phyloP scores from a whole-genome alignment of 179 eudicot genomes.

The Camellia oleifera region DNA sequence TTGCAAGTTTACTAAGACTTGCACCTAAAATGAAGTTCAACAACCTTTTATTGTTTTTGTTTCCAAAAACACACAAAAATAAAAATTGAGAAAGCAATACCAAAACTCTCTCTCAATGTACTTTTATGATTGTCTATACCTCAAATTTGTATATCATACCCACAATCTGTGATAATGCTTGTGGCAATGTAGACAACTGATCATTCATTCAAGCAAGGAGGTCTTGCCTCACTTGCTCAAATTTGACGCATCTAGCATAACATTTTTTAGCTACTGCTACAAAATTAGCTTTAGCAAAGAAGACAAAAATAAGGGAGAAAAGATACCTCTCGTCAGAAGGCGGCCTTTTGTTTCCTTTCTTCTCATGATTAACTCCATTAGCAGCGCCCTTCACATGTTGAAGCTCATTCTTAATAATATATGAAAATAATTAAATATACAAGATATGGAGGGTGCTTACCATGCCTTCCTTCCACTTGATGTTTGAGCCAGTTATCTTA shows the following conservation, averaged over 20 bases:
- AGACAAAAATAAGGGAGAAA: slow-evolving; percentile 5
- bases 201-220: neutral
- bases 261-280: neutral
- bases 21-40: too few relatives aligned
- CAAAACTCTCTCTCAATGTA: neutral
- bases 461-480: slow-evolving; percentile 87
- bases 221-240: neutral
- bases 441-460: slow-evolving; percentile 29
- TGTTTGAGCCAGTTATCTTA: slow-evolving; percentile 69
- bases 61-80: neutral
- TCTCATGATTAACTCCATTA: slow-evolving; percentile 50
- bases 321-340: slow-evolving; percentile 62
- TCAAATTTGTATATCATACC: neutral
- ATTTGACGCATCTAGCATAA: neutral
- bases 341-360: slow-evolving; percentile 69
- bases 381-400: slow-evolving; percentile 40
- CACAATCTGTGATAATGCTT: neutral
- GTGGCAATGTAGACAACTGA: neutral
- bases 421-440: neutral
- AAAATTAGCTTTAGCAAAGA: neutral
- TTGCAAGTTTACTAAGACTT: too few relatives aligned
- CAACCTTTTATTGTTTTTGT: neutral
- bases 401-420: neutral
- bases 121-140: neutral
- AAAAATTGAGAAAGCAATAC: neutral